Evolutionary conservation across 2,329 filamentous ascomycete species (phyloP).

Genomic region (Parastagonospora nodorum): DNA sequence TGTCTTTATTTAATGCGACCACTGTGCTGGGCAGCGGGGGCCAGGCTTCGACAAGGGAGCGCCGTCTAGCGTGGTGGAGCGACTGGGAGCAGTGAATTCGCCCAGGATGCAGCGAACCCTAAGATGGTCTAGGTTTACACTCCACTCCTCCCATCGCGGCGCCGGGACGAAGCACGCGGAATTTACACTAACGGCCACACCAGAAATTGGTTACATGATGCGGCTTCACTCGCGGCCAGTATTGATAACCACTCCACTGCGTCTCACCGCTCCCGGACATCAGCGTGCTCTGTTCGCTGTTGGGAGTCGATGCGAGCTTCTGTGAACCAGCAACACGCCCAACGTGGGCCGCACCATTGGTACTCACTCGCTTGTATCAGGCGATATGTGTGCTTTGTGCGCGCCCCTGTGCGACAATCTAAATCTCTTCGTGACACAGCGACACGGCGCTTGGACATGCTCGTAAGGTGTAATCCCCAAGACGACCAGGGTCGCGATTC

Average conservation of each 20-base stretch:
- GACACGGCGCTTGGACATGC: constrained; percentile 17
- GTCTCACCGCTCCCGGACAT: constrained; percentile 30
- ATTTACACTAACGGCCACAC: constrained; percentile 30
- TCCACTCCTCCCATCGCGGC: constrained; percentile 33
- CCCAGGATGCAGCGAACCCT: constrained; percentile 11
- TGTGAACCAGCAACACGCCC: constrained; percentile 7
- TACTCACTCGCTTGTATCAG: constrained; percentile 12
- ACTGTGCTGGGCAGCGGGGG: constrained; percentile 35
- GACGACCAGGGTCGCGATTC: constrained; percentile 19
- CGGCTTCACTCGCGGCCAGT: constrained; percentile 11
- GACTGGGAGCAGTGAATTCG: constrained; percentile 13
- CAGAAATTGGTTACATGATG: constrained; percentile 23
- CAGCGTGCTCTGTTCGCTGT: constrained; percentile 8
- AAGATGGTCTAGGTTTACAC: constrained; percentile 25
- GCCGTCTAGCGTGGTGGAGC: constrained; percentile 28
- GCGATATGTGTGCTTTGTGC: constrained; percentile 21
- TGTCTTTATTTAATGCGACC: constrained; percentile 35
- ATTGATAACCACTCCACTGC: constrained; percentile 12
- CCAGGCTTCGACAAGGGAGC: constrained; percentile 24
- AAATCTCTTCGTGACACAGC: constrained; percentile 18
- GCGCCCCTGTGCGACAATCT: constrained; percentile 25
- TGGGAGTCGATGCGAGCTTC: constrained; percentile 10
- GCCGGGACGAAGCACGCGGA: constrained; percentile 41
- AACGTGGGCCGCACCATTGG: constrained; percentile 29
- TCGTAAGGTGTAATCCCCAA: constrained; percentile 10